These are phyloP conservation scores for Nothophoma quercina DNA, from an alignment of 2,329 filamentous ascomycete genomes.

Conservation along the genomic window DNA sequence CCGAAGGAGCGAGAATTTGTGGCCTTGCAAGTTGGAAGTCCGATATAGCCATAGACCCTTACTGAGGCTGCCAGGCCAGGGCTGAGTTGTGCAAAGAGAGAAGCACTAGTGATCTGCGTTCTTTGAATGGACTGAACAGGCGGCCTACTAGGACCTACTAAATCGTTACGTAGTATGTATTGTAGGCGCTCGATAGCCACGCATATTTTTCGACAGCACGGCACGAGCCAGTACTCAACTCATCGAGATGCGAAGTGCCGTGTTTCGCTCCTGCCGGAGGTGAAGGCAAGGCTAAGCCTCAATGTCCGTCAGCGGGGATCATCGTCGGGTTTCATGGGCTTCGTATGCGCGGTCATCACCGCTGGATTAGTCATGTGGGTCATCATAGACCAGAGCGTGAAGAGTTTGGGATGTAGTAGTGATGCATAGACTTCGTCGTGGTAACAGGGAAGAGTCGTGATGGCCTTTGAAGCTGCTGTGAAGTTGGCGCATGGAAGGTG, in stretches of 20 bases:
- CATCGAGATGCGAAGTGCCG: background rate
- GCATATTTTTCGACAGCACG: background rate
- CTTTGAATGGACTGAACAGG: too few relatives aligned
- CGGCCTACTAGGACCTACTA: too few relatives aligned
- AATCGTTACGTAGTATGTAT: too few relatives aligned
- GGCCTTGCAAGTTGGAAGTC: constrained; percentile 1
- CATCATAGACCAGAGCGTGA: too few relatives aligned
- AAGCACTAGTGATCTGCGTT: too few relatives aligned
- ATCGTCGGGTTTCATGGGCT: constrained; percentile 1
- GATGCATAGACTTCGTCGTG: background rate
- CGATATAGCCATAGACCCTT: background rate
- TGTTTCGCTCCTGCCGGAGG: background rate
- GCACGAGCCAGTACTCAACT: background rate
- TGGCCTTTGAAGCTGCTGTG: background rate
- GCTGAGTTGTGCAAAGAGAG: too few relatives aligned
- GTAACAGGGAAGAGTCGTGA: background rate
- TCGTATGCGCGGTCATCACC: constrained; percentile 2
- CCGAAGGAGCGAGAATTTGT: background rate
- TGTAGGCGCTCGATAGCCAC: too few relatives aligned
- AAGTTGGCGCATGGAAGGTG: background rate
- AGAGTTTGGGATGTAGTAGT: background rate
- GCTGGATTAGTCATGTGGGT: background rate
- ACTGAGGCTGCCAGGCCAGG: too few relatives aligned
- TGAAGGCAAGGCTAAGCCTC: constrained; percentile 13
- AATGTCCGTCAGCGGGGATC: constrained; percentile 12